Evolutionary conservation across 257 asterid species (phyloP).

Genomic region (Solanum medicagineum): DNA sequence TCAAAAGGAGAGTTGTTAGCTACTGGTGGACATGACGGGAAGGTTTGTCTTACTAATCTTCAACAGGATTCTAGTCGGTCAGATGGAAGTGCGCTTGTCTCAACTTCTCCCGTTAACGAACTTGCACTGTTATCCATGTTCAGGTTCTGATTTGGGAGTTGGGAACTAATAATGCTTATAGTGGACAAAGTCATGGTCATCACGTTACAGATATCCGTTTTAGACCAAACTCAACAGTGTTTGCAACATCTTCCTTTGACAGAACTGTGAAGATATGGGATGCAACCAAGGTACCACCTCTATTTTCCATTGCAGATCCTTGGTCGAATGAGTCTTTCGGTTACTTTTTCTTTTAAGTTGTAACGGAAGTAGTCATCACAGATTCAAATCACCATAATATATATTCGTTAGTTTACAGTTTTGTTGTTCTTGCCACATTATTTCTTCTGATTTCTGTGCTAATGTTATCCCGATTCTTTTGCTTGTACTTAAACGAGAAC

Average conservation of each 20-base stretch:
- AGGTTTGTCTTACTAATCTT: slow-evolving; percentile 17
- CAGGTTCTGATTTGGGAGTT: slow-evolving; percentile 26
- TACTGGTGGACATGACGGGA: slow-evolving; percentile 40
- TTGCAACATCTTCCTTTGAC: slow-evolving; percentile 43
- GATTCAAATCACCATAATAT: neutral
- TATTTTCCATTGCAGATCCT: neutral
- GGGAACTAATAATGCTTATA: neutral
- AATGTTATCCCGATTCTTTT: neutral
- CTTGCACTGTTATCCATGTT: neutral
- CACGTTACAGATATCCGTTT: slow-evolving; percentile 34
- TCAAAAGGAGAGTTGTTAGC: slow-evolving; percentile 25
- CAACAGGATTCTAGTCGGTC: neutral
- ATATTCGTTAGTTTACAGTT: neutral
- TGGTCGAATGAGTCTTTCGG: neutral
- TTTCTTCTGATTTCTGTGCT: neutral
- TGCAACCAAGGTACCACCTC: slow-evolving; percentile 18
- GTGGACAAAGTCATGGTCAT: slow-evolving; percentile 13
- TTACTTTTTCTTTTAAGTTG: neutral
- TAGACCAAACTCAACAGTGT: slow-evolving; percentile 20
- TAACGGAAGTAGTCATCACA: neutral
- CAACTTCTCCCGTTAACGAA: neutral
- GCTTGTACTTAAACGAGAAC: neutral
- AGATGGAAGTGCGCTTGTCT: neutral
- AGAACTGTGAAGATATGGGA: slow-evolving; percentile 32
- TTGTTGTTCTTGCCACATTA: neutral